Conservation (phyloP, 352 stramenopile genomes). For the Nothophytophthora sp. region DNA sequence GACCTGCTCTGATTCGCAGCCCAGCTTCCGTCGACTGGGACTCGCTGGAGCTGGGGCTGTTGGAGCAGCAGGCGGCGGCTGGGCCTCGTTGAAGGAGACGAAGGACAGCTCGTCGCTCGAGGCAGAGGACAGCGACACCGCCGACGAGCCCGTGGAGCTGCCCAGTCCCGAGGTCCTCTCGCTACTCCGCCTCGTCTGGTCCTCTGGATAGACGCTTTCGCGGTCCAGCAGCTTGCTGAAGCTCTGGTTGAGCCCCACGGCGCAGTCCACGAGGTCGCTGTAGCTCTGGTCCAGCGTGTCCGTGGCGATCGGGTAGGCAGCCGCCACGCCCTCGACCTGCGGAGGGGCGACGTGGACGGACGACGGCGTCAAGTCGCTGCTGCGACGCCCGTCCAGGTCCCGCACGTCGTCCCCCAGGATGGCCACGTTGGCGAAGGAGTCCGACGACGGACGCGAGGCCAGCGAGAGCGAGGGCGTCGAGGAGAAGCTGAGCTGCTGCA, state of each 20-base stretch:
- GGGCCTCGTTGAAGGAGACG: constrained; percentile 21
- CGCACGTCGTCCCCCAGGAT: constrained; percentile 27
- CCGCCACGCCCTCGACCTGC: constrained; percentile 1
- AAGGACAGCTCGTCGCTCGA: constrained; percentile 31
- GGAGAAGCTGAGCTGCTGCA: constrained; percentile 21
- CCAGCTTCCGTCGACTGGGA: background rate
- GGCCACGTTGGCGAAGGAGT: constrained; percentile 32
- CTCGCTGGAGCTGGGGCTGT: background rate
- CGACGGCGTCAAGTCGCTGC: constrained; percentile 20
- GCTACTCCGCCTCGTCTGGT: constrained; percentile 1
- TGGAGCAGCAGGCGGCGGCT: background rate
- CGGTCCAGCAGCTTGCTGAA: constrained; percentile 20
- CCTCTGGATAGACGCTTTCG: constrained; percentile 5
- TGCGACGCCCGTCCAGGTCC: constrained; percentile 22
- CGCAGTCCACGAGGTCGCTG: constrained; percentile 18
- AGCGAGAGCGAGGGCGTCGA: constrained; percentile 15
- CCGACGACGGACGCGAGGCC: constrained; percentile 15
- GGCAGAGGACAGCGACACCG: constrained; percentile 14
- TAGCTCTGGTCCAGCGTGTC: constrained; percentile 27
- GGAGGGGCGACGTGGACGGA: too few relatives aligned
- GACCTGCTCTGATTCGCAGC: background rate
- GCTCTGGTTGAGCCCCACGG: constrained; percentile 10
- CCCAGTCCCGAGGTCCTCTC: constrained; percentile 5
- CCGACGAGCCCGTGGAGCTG: constrained; percentile 15
- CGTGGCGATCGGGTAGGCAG: background rate